phyloP scores from a whole-genome alignment of 1,139 yeast species.

The Geotrichum macrosporum region DNA sequence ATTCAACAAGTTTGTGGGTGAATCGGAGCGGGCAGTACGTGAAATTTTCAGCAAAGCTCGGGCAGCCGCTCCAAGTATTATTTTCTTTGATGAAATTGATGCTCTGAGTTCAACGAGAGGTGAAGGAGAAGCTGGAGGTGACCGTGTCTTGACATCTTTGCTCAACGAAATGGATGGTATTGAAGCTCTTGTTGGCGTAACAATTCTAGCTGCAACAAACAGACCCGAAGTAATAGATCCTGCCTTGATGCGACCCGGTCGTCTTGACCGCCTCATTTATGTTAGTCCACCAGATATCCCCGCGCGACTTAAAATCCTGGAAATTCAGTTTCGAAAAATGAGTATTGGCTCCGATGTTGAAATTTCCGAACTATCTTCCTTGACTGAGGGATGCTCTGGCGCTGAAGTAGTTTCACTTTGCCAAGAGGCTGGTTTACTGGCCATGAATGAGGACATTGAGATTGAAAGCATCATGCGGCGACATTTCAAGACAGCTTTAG shows the following conservation, averaged over 20 bases:
- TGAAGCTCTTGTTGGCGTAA: conserved; percentile 88
- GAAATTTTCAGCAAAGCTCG: conserved; percentile 89
- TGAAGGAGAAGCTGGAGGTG: conserved; percentile 65
- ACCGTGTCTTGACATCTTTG: conserved; percentile 80
- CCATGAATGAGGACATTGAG: conserved; percentile 71
- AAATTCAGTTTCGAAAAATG: conserved; percentile 61
- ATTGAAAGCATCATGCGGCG: conserved; percentile 50
- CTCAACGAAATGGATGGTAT: conserved; percentile 95
- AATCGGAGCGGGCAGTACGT: conserved; percentile 81
- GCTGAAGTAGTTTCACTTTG: conserved; percentile 90
- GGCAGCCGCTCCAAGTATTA: conserved; percentile 87
- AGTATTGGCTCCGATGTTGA: conserved; percentile 43
- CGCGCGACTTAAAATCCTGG: conserved; percentile 72
- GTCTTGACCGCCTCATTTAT: conserved; percentile 86
- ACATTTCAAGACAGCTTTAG: conserved; percentile 71
- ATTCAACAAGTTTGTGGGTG: conserved; percentile 92
- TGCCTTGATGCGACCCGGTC: conserved; percentile 88
- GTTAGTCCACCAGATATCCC: conserved; percentile 84
- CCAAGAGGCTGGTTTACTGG: conserved; percentile 92
- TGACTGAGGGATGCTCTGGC: conserved; percentile 89
- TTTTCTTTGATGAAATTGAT: conserved; percentile 93
- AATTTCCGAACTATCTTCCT: conserved; percentile 50
- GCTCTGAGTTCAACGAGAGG: conserved; percentile 78
- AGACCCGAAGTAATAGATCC: conserved; percentile 90
- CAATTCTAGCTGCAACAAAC: conserved; percentile 91